Evolutionary conservation across 345 rosid genomes (phyloP), one percentile per base, ranked within the genome.

Genomic region (Noccaea bulbosa): DNA sequence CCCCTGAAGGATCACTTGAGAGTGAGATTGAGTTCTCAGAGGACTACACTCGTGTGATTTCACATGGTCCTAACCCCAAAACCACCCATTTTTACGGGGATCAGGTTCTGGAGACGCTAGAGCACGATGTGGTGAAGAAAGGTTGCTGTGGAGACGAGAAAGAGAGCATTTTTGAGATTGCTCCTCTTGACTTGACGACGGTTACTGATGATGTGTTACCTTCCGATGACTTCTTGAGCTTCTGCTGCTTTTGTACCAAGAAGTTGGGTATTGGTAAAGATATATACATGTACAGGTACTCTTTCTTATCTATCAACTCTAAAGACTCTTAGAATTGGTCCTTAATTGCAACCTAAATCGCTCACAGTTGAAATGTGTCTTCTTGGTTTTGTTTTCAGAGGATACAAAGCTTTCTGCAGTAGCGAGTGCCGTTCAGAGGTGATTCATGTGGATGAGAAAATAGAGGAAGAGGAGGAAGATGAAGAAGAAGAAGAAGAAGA

Each of bases 341-440:
- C 65, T 27, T 53, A 37, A 53, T 3, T 37, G 55, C 35, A 27
- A 44, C 6, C 43, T 34, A 35, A 35, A 30, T 55, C 7, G 12
- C 11, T 17, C 17, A 49, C 17, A 34, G 0, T 12, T 27, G 70
- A 73, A 33, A 12, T n/a, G 7, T 15, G 14, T 8, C 54, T 61
- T 20, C 38, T 14, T 44, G 53, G 20, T 71, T 70, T 56, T 35
- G 58, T 62, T 71, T 82, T 73, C 88, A 95, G 99, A 63, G 79
- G 79, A 56, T 93, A 84, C 82, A 92, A 84, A 82, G 88, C 94
- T 8, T 95, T 95, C 53, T 95, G 99, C 86, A 88, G 96, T 37
- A 67, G 22, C 17, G 76, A 77, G 60, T 95, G 99, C 64, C 92
- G 97, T 5, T 52, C 63, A 3, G 73, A 73, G 74, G 89, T 75